A percentile compares a stretch with the other conserved stretches of the same genome.
Conservation (phyloP, 352 stramenopile genomes). For the Globisporangium recalcitrans region DNA sequence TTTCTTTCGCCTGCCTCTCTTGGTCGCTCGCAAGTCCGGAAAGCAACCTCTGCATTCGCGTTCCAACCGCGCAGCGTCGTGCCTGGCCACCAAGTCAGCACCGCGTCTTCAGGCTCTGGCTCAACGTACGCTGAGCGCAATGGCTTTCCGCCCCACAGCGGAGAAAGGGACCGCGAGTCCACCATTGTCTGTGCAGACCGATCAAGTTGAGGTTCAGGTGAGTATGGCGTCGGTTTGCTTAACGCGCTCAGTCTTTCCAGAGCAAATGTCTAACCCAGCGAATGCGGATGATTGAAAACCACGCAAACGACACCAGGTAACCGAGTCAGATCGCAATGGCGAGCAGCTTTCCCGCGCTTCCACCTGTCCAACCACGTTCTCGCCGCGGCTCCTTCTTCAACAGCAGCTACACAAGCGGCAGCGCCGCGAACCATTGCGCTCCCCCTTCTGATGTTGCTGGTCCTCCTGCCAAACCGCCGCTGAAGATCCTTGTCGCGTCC, state of each 20-base stretch:
- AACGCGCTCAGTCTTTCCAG: too few species aligned
- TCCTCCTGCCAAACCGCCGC: constrained; percentile 1
- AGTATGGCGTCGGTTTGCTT: not conserved
- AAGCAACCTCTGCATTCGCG: too few species aligned
- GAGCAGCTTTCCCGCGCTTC: not conserved
- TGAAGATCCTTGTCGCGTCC: constrained; percentile 63
- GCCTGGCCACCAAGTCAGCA: too few species aligned
- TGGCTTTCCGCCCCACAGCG: not conserved
- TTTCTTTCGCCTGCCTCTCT: not conserved
- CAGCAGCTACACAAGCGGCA: not conserved
- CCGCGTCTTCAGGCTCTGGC: not conserved
- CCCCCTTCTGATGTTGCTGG: not conserved
- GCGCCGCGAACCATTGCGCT: not conserved
- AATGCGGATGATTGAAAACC: too few species aligned
- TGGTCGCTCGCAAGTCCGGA: not conserved
- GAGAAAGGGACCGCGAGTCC: not conserved
- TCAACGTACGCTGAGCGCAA: not conserved
- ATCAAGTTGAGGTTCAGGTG: not conserved
- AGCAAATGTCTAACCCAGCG: not conserved
- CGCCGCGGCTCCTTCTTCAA: constrained; percentile 11
- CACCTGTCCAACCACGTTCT: not conserved
- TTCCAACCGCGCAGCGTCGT: too few species aligned
- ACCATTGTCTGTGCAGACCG: not conserved
- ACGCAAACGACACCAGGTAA: not conserved
- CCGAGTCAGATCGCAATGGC: not conserved